Percentiles rank a stretch among this genome's conserved stretches.
phyloP scores from a whole-genome alignment of 345 rosid species.

The Moricandia arvensis region DNA sequence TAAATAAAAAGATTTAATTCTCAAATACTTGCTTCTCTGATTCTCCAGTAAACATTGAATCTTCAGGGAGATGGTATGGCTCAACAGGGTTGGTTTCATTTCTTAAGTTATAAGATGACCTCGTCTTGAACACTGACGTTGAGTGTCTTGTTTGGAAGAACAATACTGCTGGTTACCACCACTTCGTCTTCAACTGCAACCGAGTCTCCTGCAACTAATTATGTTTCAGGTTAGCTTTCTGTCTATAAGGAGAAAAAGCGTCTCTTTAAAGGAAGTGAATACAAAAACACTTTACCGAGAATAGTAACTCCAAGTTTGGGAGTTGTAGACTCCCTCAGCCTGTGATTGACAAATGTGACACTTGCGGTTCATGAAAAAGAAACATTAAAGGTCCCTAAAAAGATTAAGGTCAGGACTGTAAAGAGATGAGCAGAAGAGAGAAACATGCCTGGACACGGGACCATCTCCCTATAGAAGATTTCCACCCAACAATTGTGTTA shows the following conservation, averaged over 20 bases:
- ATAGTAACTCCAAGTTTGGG: constrained; percentile 86
- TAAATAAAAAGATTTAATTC: neutral
- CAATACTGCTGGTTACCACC: constrained; percentile 80
- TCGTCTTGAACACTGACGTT: constrained; percentile 30
- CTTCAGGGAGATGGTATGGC: constrained; percentile 14
- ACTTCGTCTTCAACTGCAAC: constrained; percentile 92
- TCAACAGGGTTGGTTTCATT: constrained; percentile 2
- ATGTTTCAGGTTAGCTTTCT: constrained; percentile 1
- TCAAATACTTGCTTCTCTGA: neutral
- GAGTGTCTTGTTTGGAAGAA: constrained; percentile 45
- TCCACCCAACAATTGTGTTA: constrained; percentile 90
- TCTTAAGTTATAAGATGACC: constrained; percentile 54
- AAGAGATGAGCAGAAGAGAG: constrained; percentile 5
- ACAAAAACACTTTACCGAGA: constrained; percentile 55
- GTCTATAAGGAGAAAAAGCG: neutral
- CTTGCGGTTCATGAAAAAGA: constrained; percentile 21
- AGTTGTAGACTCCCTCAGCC: constrained; percentile 84
- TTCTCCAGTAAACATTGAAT: constrained; percentile 3
- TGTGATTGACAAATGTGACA: constrained; percentile 37
- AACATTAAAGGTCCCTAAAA: neutral
- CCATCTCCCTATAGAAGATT: constrained; percentile 91
- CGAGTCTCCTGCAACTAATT: constrained; percentile 65
- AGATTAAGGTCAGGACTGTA: constrained; percentile 5
- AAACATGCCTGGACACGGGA: constrained; percentile 28
- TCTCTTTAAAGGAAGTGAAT: neutral